These are phyloP conservation scores for Penicillium frequentans DNA, from an alignment of 2,329 filamentous ascomycete species.

Conservation along the genomic window DNA sequence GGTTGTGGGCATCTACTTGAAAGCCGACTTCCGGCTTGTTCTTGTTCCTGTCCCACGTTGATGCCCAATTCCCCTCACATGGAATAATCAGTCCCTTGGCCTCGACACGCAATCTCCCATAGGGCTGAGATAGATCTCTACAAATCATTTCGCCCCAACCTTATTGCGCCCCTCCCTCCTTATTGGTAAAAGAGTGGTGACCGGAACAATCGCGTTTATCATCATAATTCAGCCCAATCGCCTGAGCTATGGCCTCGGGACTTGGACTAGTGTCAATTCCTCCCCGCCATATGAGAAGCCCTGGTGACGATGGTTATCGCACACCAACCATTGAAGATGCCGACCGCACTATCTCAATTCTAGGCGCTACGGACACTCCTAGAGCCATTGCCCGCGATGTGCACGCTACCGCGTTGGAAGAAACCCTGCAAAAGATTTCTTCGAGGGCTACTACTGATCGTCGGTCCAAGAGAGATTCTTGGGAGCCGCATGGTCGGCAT, in stretches of 20 bases:
- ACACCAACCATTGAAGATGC: slow-evolving; percentile 48
- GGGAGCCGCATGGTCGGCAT: slow-evolving; percentile 15
- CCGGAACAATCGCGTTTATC: neutral
- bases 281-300: slow-evolving; percentile 37
- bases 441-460: slow-evolving; percentile 19
- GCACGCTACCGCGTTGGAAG: slow-evolving; percentile 32
- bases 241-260: slow-evolving; percentile 20
- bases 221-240: neutral
- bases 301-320: slow-evolving; percentile 46
- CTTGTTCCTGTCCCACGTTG: neutral
- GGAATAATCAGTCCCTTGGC: neutral
- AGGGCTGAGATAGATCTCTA: neutral
- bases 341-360: slow-evolving; percentile 24
- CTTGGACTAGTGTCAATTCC: slow-evolving; percentile 1
- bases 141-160: neutral
- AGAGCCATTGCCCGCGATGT: slow-evolving; percentile 17
- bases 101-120: neutral
- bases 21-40: neutral
- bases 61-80: neutral
- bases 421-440: slow-evolving; percentile 20
- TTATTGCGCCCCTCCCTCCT: neutral
- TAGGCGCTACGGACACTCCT: slow-evolving; percentile 12
- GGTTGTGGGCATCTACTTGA: neutral
- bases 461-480: slow-evolving; percentile 7
- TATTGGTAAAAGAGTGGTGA: neutral